Base-by-base conservation (phyloP, 108 stramenopile genomes). In the Cylindrotheca fusiformis region DNA sequence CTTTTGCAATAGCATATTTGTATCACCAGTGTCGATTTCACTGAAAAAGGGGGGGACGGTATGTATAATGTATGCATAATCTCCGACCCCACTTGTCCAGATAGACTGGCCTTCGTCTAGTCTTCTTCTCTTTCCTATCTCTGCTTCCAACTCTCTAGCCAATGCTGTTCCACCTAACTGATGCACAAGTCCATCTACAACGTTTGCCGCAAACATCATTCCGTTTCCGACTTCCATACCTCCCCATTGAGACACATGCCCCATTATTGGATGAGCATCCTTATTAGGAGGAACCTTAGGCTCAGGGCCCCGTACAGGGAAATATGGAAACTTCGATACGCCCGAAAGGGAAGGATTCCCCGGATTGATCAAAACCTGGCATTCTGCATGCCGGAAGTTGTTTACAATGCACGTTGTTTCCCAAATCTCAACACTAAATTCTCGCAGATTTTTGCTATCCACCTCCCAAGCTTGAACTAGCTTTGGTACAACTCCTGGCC, bases 211-310 rank as follows among this genome's bases (percentile, higher is more conserved):
- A 76, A 84, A 87, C 59, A 87, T n/a, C 86, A 91, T 91, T 0
- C 88, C 84, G 4, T 56, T 58, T 4, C 84, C 82, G 4, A 86
- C 84, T 44, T 91, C 90, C 86, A 91, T 91, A n/a, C 90, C 84
- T 19, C 86, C 86, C 90, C 90, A 91, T 54, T 69, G 63, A 12
- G 75, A 60, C 0, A 91, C 90, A 58, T 80, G 81, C 5, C 90
- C 90, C 84, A 81, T 83, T 48, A 82, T 64, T 48, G 68, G 78
- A 52, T 79, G 78, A 29, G 76, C 62, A 60, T 78, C 74, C 61
- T 79, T 75, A 57, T 57, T 58, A 46, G 32, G 32, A 32, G 44
- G 18, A 4, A 57, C 50, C 12, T 47, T 18, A 1, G 81, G 81
- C 19, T 75, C 71, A 1, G 81, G 81, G 6, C 81, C 81, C 19